These are phyloP conservation scores for Ceratocystis variospora DNA, from an alignment of 2,329 filamentous ascomycete species.

Conservation along the genomic window DNA sequence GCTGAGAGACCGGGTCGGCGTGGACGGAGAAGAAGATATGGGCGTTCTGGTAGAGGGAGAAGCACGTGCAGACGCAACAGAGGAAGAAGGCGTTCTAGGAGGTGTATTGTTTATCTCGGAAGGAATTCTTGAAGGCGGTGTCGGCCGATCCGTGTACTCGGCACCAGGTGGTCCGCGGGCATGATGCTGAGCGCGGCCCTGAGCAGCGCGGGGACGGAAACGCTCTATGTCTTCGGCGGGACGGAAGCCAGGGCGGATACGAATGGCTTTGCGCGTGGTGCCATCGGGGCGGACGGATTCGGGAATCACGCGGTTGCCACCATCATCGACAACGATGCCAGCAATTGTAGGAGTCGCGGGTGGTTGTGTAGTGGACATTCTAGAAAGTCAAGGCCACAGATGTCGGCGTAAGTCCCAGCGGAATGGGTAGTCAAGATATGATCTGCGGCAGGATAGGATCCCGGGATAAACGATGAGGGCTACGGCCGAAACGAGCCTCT, in stretches of 20 bases:
- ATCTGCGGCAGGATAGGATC: not conserved
- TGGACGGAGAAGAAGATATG: not conserved
- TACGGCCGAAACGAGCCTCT: not conserved
- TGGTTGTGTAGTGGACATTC: not conserved
- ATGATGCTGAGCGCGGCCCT: conserved; percentile 42
- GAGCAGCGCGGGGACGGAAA: conserved; percentile 85
- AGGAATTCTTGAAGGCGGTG: not conserved
- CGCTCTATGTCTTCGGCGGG: conserved; percentile 92
- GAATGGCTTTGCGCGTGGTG: conserved; percentile 84
- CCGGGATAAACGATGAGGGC: not conserved
- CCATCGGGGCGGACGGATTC: conserved; percentile 77
- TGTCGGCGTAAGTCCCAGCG: not conserved
- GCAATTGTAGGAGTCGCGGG: conserved; percentile 25
- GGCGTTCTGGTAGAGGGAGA: not conserved
- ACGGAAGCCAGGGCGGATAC: conserved; percentile 81
- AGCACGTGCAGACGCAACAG: not conserved
- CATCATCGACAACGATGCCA: conserved; percentile 63
- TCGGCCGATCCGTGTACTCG: not conserved
- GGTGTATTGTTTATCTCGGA: not conserved
- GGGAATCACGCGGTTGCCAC: conserved; percentile 78
- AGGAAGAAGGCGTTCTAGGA: not conserved
- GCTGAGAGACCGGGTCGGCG: not conserved
- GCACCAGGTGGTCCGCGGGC: conserved; percentile 7
- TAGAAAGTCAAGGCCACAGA: not conserved
- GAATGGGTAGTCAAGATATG: not conserved